Evolutionary conservation across 768 basidiomycete species (phyloP).

Genomic region (Vararia minispora): DNA sequence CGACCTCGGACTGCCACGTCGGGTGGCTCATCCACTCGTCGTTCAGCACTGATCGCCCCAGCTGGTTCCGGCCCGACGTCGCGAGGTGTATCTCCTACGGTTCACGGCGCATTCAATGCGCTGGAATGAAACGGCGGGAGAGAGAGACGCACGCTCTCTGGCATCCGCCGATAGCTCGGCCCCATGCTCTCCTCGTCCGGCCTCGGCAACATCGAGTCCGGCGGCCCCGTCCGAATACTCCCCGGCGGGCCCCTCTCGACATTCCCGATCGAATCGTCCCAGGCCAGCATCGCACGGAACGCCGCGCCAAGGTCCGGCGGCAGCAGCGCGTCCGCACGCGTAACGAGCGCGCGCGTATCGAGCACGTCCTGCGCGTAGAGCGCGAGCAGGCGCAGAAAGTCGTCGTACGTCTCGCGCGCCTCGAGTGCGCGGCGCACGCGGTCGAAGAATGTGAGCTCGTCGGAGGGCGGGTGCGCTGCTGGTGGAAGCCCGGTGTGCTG

Average conservation of each 20-base stretch:
- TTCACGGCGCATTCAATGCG: neutral
- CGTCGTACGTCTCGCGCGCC: slow-evolving; percentile 71
- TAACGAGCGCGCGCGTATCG: slow-evolving; percentile 71
- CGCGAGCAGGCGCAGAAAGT: slow-evolving; percentile 88
- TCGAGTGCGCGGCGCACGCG: slow-evolving; percentile 76
- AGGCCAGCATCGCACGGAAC: slow-evolving; percentile 81
- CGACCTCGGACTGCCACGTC: slow-evolving; percentile 94
- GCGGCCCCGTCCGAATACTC: slow-evolving; percentile 64
- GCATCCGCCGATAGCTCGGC: slow-evolving; percentile 87
- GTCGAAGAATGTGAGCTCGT: slow-evolving; percentile 91
- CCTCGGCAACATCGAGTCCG: slow-evolving; percentile 66
- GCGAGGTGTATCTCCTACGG: slow-evolving; percentile 75
- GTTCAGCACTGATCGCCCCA: slow-evolving; percentile 93
- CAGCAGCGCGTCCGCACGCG: slow-evolving; percentile 71
- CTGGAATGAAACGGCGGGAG: slow-evolving; percentile 4
- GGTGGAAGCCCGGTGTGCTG: neutral
- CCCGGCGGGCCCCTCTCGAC: slow-evolving; percentile 65
- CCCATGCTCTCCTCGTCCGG: slow-evolving; percentile 81
- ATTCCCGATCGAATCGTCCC: slow-evolving; percentile 55
- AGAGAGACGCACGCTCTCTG: slow-evolving; percentile 61
- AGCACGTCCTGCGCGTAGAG: slow-evolving; percentile 90
- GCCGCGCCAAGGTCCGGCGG: slow-evolving; percentile 69
- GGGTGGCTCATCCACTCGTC: slow-evolving; percentile 99
- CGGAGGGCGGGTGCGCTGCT: slow-evolving; percentile 17
- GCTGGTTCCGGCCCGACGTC: slow-evolving; percentile 89